A percentile compares a stretch with the other conserved stretches of the same genome.
Conservation (phyloP, 2,329 filamentous ascomycete species). For the Paecilomyces variotii region DNA sequence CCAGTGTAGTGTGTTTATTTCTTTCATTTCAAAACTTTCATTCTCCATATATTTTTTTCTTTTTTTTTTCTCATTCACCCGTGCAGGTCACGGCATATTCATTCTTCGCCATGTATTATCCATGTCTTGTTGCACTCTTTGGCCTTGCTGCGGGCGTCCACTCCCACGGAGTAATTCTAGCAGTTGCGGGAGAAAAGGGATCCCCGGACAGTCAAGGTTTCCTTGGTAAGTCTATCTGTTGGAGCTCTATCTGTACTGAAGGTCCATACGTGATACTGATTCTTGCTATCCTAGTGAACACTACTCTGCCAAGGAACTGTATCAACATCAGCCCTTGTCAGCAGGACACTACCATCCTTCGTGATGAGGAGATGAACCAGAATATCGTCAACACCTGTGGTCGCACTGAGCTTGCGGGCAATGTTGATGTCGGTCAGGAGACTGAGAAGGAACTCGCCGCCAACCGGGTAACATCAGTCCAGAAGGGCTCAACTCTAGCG, state of each 20-base stretch:
- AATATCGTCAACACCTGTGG: slow-evolving; percentile 32
- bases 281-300: not conserved
- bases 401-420: slow-evolving; percentile 26
- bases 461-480: slow-evolving; percentile 12
- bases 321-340: slow-evolving; percentile 30
- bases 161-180: not conserved
- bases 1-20: slow-evolving; percentile 1
- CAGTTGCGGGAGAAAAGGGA: not conserved
- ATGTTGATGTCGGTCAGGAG: slow-evolving; percentile 31
- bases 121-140: not conserved
- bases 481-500: not conserved
- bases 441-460: slow-evolving; percentile 28
- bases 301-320: slow-evolving; percentile 24
- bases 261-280: not conserved
- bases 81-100: not conserved
- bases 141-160: not conserved
- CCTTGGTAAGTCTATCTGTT: not conserved
- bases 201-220: not conserved
- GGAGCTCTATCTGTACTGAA: not conserved
- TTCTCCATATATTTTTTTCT: not conserved
- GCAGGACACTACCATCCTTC: slow-evolving; percentile 29
- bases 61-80: not conserved
- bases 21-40: not conserved
- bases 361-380: slow-evolving; percentile 26
- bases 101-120: not conserved